Evolutionary conservation across 2,329 filamentous ascomycete species (phyloP).

Genomic region (Cladorrhinum sp.): DNA sequence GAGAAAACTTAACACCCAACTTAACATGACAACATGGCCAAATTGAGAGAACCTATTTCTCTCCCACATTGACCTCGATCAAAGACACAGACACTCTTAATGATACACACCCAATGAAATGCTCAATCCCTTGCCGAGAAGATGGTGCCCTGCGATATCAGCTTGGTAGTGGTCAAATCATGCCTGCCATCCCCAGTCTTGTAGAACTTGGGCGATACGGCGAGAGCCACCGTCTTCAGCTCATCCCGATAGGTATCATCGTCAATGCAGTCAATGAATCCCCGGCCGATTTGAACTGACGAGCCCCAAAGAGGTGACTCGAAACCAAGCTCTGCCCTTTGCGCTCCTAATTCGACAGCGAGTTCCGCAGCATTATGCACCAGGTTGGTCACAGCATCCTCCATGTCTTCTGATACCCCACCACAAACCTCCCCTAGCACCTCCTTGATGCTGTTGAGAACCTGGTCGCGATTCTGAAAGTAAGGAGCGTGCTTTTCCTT

Average conservation of each 20-base stretch:
- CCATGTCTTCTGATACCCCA: not conserved
- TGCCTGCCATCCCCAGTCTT: constrained; percentile 16
- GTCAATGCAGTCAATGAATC: constrained; percentile 17
- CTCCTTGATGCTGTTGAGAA: not conserved
- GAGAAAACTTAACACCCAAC: too few relatives aligned
- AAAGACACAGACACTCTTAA: too few relatives aligned
- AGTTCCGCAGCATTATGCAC: constrained; percentile 16
- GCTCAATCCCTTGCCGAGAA: not conserved
- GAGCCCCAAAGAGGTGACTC: constrained; percentile 3
- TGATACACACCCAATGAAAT: not conserved
- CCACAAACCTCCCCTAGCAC: not conserved
- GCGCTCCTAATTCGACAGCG: constrained; percentile 19
- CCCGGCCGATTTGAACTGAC: constrained; percentile 11
- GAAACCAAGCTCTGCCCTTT: constrained; percentile 17
- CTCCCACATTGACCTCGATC: too few relatives aligned
- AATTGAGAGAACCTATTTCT: too few relatives aligned
- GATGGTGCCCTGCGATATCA: constrained; percentile 5
- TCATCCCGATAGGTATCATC: constrained; percentile 6
- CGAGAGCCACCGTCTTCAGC: constrained; percentile 10
- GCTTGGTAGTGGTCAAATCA: constrained; percentile 14
- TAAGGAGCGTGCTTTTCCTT: not conserved
- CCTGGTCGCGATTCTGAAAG: constrained; percentile 4
- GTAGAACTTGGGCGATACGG: constrained; percentile 15
- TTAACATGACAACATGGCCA: too few relatives aligned
- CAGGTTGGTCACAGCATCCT: not conserved